Percentiles rank a stretch among this genome's conserved stretches.
Conservation (phyloP, 2,329 filamentous ascomycete species). For the Blastomyces gilchristii region DNA sequence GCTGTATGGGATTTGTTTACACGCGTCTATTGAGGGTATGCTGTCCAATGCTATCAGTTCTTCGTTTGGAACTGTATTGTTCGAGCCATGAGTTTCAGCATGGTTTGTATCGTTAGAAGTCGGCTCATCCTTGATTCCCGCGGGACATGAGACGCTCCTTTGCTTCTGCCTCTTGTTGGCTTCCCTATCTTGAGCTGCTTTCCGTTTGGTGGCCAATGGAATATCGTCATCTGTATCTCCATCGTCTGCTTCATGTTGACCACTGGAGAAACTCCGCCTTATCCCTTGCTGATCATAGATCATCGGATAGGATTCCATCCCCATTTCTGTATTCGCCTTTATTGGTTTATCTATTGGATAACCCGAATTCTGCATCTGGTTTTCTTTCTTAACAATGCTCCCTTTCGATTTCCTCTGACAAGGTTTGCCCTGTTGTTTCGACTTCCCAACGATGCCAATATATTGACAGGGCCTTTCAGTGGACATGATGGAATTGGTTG, state of each 20-base stretch:
- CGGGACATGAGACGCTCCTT: not conserved
- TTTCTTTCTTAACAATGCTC: not conserved
- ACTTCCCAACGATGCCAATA: not conserved
- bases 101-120: not conserved
- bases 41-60: not conserved
- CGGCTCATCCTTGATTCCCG: not conserved
- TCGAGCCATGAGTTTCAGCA: not conserved
- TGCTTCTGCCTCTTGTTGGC: not conserved
- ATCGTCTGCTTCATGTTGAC: conserved; percentile 5
- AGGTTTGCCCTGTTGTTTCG: conserved; percentile 4
- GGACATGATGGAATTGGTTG: not conserved
- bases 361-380: not conserved
- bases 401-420: not conserved
- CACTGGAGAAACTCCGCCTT: not conserved
- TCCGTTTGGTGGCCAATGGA: conserved; percentile 13
- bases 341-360: not conserved
- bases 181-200: not conserved
- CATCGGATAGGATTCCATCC: not conserved
- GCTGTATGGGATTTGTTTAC: not conserved
- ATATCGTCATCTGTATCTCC: conserved; percentile 16
- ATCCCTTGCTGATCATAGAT: not conserved
- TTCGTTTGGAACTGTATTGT: not conserved
- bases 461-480: not conserved
- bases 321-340: not conserved
- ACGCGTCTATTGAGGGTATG: no score